These are phyloP conservation scores for Populus nigra DNA, from an alignment of 345 rosid species.

Conservation along the genomic window DNA sequence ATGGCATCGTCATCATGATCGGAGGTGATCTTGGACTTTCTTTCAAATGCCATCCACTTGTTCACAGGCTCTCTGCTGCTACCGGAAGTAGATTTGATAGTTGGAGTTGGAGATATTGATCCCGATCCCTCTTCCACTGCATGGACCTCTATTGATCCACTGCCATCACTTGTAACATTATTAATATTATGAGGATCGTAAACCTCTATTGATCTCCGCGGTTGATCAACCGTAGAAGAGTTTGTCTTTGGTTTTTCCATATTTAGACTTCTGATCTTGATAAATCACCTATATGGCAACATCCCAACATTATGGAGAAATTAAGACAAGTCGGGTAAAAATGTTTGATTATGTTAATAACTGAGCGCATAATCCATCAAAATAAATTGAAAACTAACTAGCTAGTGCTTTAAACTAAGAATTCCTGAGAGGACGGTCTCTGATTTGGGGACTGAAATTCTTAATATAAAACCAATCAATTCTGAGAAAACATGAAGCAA, in stretches of 20 bases:
- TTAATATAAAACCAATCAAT: no score
- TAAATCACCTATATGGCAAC: not conserved
- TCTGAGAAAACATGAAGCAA: not conserved
- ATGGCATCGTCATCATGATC: not conserved
- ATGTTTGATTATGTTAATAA: not conserved
- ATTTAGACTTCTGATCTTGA: not conserved
- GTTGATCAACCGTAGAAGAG: not conserved
- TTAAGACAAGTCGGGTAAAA: not conserved
- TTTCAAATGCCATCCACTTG: conserved; percentile 76
- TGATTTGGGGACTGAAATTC: no score
- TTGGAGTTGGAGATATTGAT: not conserved
- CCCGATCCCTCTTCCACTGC: conserved; percentile 13
- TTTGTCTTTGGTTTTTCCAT: not conserved
- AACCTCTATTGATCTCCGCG: conserved; percentile 32
- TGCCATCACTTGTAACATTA: not conserved
- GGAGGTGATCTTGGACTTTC: conserved; percentile 9
- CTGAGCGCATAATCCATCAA: not conserved
- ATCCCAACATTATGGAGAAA: not conserved
- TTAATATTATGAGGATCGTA: conserved; percentile 25
- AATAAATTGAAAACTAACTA: not conserved
- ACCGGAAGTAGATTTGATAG: conserved; percentile 8
- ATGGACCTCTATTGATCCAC: conserved; percentile 9
- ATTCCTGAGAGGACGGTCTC: not conserved
- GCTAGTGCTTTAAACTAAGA: not conserved
- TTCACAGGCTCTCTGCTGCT: conserved; percentile 20